These are phyloP conservation scores for Atkinsonella hypoxylon DNA, from an alignment of 2,329 filamentous ascomycete species.

Conservation along the genomic window DNA sequence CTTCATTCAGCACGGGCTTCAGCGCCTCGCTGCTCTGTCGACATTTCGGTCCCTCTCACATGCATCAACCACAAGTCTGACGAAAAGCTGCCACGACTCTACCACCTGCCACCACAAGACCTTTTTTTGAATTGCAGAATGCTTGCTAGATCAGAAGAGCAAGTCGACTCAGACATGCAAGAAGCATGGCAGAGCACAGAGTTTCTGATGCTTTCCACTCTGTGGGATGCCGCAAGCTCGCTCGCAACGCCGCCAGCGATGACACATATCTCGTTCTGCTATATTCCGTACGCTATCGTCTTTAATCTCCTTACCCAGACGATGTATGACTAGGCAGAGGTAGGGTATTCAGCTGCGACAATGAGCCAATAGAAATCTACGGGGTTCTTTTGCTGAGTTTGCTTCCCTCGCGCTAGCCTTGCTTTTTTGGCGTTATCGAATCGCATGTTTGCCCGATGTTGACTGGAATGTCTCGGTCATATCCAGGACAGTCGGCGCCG, in stretches of 20 bases:
- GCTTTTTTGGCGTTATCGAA: constrained; percentile 19
- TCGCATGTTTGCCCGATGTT: constrained; percentile 26
- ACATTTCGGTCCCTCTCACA: constrained; percentile 23
- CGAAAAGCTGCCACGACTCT: constrained; percentile 21
- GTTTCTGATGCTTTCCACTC: constrained; percentile 29
- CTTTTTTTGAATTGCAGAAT: not conserved
- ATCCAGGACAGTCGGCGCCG: constrained; percentile 26
- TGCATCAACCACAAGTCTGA: constrained; percentile 27
- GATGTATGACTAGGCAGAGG: constrained; percentile 17
- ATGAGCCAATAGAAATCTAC: not conserved
- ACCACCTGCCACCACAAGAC: not conserved
- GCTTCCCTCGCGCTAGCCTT: constrained; percentile 4
- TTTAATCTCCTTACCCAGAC: constrained; percentile 23
- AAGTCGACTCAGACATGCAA: constrained; percentile 27
- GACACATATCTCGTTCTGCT: constrained; percentile 27
- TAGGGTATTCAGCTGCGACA: constrained; percentile 1
- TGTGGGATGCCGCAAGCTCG: constrained; percentile 22
- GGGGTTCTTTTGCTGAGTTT: constrained; percentile 3
- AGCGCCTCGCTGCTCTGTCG: constrained; percentile 28
- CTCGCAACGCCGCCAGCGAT: constrained; percentile 23
- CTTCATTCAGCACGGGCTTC: constrained; percentile 19
- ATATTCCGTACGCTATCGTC: constrained; percentile 19
- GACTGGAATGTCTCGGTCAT: constrained; percentile 26
- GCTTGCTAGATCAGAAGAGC: not conserved
- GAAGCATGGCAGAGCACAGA: constrained; percentile 27